These are phyloP conservation scores for Leccinum subrobustum DNA, from an alignment of 1,284 basidiomycete species.

Conservation along the genomic window DNA sequence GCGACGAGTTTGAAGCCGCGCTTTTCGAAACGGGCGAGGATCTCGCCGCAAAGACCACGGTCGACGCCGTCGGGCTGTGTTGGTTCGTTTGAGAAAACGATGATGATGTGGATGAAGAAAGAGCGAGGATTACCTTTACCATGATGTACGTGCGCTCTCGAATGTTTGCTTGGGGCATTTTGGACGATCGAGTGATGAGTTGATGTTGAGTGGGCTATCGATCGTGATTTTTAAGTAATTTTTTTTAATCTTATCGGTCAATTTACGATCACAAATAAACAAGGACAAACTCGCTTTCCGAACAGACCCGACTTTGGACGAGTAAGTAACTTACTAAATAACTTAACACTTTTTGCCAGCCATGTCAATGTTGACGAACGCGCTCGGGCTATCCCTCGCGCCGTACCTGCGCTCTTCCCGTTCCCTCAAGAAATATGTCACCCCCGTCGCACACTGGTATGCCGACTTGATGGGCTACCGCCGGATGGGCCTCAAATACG, in stretches of 20 bases:
- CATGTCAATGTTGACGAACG: constrained; percentile 44
- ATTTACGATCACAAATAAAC: constrained; percentile 28
- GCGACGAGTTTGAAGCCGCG: constrained; percentile 94
- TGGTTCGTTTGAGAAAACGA: constrained; percentile 1
- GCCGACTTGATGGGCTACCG: constrained; percentile 83
- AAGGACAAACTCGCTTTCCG: constrained; percentile 35
- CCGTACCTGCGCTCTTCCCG: constrained; percentile 73
- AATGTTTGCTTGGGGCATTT: constrained; percentile 13
- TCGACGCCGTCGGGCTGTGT: constrained; percentile 94
- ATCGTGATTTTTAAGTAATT: background rate
- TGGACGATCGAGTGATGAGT: constrained; percentile 41
- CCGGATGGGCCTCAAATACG: constrained; percentile 89
- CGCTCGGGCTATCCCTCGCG: constrained; percentile 78
- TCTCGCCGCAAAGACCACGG: constrained; percentile 91
- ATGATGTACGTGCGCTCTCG: constrained; percentile 85
- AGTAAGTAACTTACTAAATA: no score
- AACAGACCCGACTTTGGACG: constrained; percentile 6
- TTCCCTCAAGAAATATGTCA: constrained; percentile 64
- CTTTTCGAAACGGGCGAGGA: constrained; percentile 91
- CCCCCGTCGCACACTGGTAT: constrained; percentile 86
- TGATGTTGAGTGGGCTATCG: constrained; percentile 15
- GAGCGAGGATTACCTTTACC: constrained; percentile 65
- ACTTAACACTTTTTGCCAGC: no score
- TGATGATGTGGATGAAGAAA: background rate
- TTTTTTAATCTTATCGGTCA: constrained; percentile 25